Evolutionary conservation across 2,329 filamentous ascomycete species (phyloP).

Genomic region (Endoconidiophora polonica): DNA sequence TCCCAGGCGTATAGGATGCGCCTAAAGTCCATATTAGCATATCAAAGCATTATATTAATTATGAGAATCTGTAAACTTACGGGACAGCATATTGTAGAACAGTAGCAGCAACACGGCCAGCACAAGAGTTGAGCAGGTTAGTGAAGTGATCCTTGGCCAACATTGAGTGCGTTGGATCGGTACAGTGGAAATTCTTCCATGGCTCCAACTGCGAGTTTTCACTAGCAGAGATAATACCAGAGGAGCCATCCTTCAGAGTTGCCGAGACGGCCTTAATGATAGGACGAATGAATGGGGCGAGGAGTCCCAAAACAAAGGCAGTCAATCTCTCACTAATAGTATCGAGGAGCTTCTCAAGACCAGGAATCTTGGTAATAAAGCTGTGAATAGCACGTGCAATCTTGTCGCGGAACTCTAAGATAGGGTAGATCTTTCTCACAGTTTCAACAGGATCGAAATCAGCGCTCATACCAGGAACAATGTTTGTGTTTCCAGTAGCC

Average conservation of each 20-base stretch:
- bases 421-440: constrained; percentile 75
- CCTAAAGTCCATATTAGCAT: constrained; percentile 3
- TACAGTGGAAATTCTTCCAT: constrained; percentile 59
- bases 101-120: constrained; percentile 54
- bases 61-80: constrained; percentile 26
- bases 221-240: constrained; percentile 49
- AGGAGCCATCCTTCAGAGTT: constrained; percentile 70
- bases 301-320: constrained; percentile 74
- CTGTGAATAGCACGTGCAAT: constrained; percentile 76
- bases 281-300: constrained; percentile 82
- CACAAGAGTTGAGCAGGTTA: constrained; percentile 60
- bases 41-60: constrained; percentile 16
- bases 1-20: constrained; percentile 89
- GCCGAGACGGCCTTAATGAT: constrained; percentile 79
- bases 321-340: constrained; percentile 88
- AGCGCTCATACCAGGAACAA: constrained; percentile 58
- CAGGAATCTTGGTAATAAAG: constrained; percentile 81
- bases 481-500: constrained; percentile 28
- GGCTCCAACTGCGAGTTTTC: constrained; percentile 62
- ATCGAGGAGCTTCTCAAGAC: constrained; percentile 76
- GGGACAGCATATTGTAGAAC: constrained; percentile 79
- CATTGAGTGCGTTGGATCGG: constrained; percentile 68
- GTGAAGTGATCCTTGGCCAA: constrained; percentile 75
- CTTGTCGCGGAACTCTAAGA: constrained; percentile 82
- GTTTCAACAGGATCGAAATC: constrained; percentile 66